Conservation (phyloP, 371 early-diverging fungal genomes). For the Mortierella sp. region DNA sequence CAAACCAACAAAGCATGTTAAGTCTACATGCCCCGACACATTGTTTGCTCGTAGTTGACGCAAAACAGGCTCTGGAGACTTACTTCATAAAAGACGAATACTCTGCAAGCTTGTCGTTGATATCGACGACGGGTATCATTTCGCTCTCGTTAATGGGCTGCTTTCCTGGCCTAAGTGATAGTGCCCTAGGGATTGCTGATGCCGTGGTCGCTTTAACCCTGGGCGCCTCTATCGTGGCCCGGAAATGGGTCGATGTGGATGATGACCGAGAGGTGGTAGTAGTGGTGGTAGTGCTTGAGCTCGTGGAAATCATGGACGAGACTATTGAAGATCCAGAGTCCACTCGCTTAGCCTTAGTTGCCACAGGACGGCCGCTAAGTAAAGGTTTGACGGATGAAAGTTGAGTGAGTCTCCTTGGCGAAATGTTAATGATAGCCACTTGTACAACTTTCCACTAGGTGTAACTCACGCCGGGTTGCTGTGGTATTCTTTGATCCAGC, state of each 20-base stretch:
- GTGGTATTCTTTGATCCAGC: constrained; percentile 72
- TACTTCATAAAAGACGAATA: constrained; percentile 58
- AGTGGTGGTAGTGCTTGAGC: neutral
- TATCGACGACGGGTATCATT: constrained; percentile 45
- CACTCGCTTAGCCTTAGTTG: constrained; percentile 23
- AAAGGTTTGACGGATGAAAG: too few relatives aligned
- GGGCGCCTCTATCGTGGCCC: constrained; percentile 46
- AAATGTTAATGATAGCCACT: neutral
- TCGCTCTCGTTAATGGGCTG: constrained; percentile 36
- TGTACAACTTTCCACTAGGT: neutral
- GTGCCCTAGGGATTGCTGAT: constrained; percentile 29
- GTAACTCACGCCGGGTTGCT: constrained; percentile 27
- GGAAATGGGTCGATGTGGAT: constrained; percentile 11
- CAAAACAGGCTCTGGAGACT: neutral
- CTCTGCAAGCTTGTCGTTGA: constrained; percentile 55
- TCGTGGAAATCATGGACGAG: neutral
- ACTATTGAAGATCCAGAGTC: constrained; percentile 12
- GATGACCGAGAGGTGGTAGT: neutral
- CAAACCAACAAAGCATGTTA: neutral
- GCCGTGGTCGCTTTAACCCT: constrained; percentile 56
- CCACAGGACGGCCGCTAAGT: constrained; percentile 21
- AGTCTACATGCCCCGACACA: neutral
- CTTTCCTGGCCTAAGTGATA: constrained; percentile 37
- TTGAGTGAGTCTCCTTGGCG: neutral
- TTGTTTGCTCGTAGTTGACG: too few relatives aligned